Evolutionary conservation across 495 filamentous ascomycete species (phyloP).

Genomic region (Alectoria sarmentosa): DNA sequence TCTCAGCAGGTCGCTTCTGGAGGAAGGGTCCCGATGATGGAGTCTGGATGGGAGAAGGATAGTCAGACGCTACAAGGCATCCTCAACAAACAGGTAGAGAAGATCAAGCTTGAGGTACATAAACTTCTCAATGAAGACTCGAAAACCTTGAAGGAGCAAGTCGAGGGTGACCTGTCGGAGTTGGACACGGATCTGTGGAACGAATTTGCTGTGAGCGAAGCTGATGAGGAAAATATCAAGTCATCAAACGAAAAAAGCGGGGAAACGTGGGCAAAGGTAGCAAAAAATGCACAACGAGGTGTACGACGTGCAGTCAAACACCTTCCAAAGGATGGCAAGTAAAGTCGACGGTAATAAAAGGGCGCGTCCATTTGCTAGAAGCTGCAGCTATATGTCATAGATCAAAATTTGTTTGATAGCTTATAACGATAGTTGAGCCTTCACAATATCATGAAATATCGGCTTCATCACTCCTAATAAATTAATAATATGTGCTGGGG

Average conservation of each 20-base stretch:
- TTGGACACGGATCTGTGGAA: constrained; percentile 10
- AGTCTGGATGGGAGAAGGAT: constrained; percentile 16
- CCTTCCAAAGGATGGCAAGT: constrained; percentile 15
- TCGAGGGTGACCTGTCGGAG: background rate
- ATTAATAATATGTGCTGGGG: too few relatives aligned
- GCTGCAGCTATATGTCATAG: background rate
- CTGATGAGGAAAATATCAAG: background rate
- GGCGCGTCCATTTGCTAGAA: background rate
- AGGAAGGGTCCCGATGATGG: constrained; percentile 2
- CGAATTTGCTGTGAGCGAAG: constrained; percentile 7
- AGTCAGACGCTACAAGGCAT: constrained; percentile 12
- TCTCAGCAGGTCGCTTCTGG: constrained; percentile 10
- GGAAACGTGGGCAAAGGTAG: constrained; percentile 26
- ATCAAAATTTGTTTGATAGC: background rate
- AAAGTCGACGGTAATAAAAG: background rate
- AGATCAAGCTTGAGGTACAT: constrained; percentile 5
- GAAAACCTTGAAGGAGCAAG: background rate
- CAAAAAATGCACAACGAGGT: constrained; percentile 33
- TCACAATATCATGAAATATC: background rate
- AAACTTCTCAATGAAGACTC: background rate
- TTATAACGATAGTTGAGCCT: background rate
- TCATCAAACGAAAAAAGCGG: background rate
- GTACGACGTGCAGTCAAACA: constrained; percentile 31
- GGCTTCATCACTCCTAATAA: background rate
- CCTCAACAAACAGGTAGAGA: constrained; percentile 9